Evolutionary conservation across 2,329 filamentous ascomycete genomes (phyloP), one percentile per base, ranked within the genome.

Genomic region (Lecanicillium sp.): DNA sequence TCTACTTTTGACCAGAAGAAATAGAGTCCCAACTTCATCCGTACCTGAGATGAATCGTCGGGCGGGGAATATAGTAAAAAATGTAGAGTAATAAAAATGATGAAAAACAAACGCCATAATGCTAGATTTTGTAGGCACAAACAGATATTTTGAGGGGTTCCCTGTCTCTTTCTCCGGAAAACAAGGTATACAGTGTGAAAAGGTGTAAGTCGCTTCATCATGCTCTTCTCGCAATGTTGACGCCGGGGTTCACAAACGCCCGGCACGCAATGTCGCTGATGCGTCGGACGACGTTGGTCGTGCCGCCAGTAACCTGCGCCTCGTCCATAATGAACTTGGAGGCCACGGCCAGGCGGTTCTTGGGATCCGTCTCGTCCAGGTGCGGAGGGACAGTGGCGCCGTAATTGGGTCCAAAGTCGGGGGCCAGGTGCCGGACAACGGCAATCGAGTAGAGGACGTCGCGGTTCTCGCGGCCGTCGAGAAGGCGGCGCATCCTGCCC

Each of bases 401-500:
- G 26, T 78, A 78, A 54, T 75, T 77, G 10, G 80, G 70, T 12
- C 77, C 77, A 59, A 77, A 81, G 38, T 81, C 78, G 26, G 82
- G 81, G 38, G 86, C 83, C 42, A 90, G 74, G 53, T 90, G 81
- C 21, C 89, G 82, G 14, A 86, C 82, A 48, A 95, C 80, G 8
- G 87, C 87, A 55, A 95, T 84, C 0, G 87, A 93, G 67, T 95
- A 95, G 49, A 96, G 79, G 15, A 95, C 84, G 62, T 96, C 90
- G 45, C 90, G 82, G 59, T 91, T 93, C 67, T 96, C 90, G 20
- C 84, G 79, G 40, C 85, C 85, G 56, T 89, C 86, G 11, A 95
- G 74, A 19, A 91, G 73, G 48, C 76, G 76, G 26, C 88, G 82
- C 64, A 89, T 79, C 44, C 75, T 75, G 4, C 66, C 66, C 24